A percentile compares a stretch with the other conserved stretches of the same genome.
Evolutionary conservation across 2,329 filamentous ascomycete species (phyloP).

Genomic region (Mollisia scopiformis): DNA sequence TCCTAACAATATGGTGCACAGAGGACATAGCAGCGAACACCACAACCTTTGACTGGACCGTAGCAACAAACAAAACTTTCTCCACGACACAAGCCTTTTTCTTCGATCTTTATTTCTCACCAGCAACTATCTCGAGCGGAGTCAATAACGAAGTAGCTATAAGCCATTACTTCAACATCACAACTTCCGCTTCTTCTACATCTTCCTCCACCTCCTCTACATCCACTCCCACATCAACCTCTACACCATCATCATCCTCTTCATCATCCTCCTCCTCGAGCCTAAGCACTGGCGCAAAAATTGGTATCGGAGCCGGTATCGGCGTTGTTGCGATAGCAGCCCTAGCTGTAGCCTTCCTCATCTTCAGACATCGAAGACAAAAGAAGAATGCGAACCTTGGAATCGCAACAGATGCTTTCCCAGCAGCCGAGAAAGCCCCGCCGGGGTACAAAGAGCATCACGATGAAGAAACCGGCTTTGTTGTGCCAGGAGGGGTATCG

Average conservation of each 20-base stretch:
- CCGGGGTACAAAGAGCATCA: no score
- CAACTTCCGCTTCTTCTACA: not conserved
- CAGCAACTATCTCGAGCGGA: not conserved
- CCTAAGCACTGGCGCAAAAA: not conserved
- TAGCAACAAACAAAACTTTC: not conserved
- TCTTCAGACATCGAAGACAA: not conserved
- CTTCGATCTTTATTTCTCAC: not conserved
- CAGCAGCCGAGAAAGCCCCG: no score
- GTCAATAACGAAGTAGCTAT: not conserved
- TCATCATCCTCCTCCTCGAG: not conserved
- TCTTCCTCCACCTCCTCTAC: not conserved
- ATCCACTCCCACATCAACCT: not conserved
- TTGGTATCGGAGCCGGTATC: not conserved
- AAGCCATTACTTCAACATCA: not conserved
- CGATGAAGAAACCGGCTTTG: no score
- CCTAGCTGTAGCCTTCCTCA: not conserved
- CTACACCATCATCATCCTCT: not conserved
- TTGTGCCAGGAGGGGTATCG: no score
- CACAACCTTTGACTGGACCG: not conserved
- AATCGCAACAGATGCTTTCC: no score
- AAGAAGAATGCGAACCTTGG: not conserved
- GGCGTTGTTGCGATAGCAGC: not conserved
- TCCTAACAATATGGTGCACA: not conserved
- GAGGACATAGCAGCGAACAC: not conserved
- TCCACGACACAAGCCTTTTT: not conserved